Percentiles rank a stretch among this genome's conserved stretches.
phyloP scores from a whole-genome alignment of 495 filamentous ascomycete species.

The Hypoxylon intermedium region DNA sequence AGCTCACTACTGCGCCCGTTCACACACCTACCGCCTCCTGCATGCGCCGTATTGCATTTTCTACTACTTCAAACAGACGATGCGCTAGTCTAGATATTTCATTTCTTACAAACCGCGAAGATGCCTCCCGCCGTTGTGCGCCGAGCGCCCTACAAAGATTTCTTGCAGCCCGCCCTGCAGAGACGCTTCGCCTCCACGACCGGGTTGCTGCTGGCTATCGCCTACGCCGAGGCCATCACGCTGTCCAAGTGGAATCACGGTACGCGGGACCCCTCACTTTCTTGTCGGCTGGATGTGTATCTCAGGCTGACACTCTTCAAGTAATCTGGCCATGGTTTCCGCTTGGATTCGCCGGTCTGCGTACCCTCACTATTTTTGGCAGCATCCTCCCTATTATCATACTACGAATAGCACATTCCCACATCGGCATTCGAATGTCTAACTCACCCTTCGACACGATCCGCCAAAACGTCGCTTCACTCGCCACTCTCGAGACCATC shows the following conservation, averaged over 20 bases:
- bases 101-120: slow-evolving; percentile 33
- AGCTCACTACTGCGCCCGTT: not conserved
- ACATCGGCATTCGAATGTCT: slow-evolving; percentile 75
- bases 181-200: slow-evolving; percentile 81
- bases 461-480: slow-evolving; percentile 57
- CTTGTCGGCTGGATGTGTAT: too few relatives aligned
- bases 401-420: slow-evolving; percentile 85
- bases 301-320: slow-evolving; percentile 42
- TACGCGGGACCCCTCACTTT: slow-evolving; percentile 48
- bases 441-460: slow-evolving; percentile 71
- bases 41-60: not conserved
- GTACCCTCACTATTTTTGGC: slow-evolving; percentile 78
- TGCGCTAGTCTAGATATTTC: slow-evolving; percentile 37
- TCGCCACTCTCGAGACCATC: slow-evolving; percentile 69
- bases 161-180: slow-evolving; percentile 88
- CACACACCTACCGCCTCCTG: not conserved
- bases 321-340: slow-evolving; percentile 89
- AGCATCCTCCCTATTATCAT: slow-evolving; percentile 72
- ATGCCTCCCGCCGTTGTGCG: slow-evolving; percentile 54
- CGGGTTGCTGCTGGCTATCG: slow-evolving; percentile 66
- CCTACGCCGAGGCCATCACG: slow-evolving; percentile 75
- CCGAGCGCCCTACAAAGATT: slow-evolving; percentile 75
- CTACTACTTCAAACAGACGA: slow-evolving; percentile 26
- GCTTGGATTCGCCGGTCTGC: slow-evolving; percentile 73
- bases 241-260: slow-evolving; percentile 74